phyloP scores from a whole-genome alignment of 192 early-diverging fungal genomes.

The Backusella morwellensis region DNA sequence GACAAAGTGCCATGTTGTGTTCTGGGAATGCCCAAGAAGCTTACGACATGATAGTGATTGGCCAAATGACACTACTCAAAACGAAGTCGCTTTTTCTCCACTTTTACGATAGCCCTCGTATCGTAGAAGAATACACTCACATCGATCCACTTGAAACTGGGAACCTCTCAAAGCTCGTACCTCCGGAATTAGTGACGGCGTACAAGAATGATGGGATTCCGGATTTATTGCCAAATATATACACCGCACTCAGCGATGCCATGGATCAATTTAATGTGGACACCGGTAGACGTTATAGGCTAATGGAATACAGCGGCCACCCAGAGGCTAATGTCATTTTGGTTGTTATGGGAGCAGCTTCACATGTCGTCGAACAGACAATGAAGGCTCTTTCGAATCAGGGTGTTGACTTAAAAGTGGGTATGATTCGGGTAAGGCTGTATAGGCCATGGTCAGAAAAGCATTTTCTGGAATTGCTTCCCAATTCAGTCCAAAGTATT shows the following conservation, averaged over 20 bases:
- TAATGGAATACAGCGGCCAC: slow-evolving; percentile 67
- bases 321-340: slow-evolving; percentile 66
- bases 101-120: not conserved
- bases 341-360: slow-evolving; percentile 68
- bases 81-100: not conserved
- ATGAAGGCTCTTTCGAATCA: slow-evolving; percentile 21
- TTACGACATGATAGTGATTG: not conserved
- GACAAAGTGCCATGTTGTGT: not conserved
- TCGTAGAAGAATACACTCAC: not conserved
- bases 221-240: slow-evolving; percentile 7
- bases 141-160: not conserved
- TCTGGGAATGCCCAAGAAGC: not conserved
- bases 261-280: slow-evolving; percentile 47
- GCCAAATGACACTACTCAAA: not conserved
- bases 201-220: not conserved
- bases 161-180: not conserved
- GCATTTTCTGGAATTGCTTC: slow-evolving; percentile 55
- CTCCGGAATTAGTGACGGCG: slow-evolving; percentile 7
- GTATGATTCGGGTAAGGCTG: slow-evolving; percentile 72
- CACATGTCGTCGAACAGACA: slow-evolving; percentile 43
- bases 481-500: slow-evolving; percentile 57
- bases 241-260: slow-evolving; percentile 43
- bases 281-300: slow-evolving; percentile 56
- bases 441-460: slow-evolving; percentile 71
- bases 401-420: slow-evolving; percentile 43